Evolutionary conservation across 23 red algal species (phyloP), one percentile per base, ranked within the genome.

Genomic region (Gracilariopsis chorda): DNA sequence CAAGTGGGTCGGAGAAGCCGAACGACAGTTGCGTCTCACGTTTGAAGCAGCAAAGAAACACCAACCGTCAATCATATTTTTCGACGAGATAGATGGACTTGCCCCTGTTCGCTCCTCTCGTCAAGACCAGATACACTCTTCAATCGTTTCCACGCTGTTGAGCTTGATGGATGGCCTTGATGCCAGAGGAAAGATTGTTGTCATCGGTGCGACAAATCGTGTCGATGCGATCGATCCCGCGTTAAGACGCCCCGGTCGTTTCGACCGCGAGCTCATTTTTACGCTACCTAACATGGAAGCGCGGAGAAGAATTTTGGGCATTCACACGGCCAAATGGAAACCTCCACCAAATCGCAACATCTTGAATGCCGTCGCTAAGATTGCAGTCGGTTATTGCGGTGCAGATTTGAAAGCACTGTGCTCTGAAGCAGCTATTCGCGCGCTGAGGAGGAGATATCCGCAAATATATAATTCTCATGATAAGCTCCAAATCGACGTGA

Each of bases 1-100:
- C 51, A 99, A 99, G 61, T 99, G 97, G 97, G 97, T 99, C 7
- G 97, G 97, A 16, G 97, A 99, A 69, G 94, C 97, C 3, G 97
- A 99, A 51, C 76, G 94, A 45, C 88, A 95, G 60, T 78, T 99
- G 1, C 89, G 97, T 48, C 64, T 89, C 61, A 92, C 91, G 23
- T 99, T 99, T 92, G 93, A 94, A 29, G 94, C 88, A 40, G 97
- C 97, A 0, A 87, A 94, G 51, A 42, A 57, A 56, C 93, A 94
- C 57, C 93, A 95, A 48, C 97, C 97, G 0, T 79, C 87, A 23
- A 99, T 99, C 34, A 96, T 99, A 33, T 99, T 99, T 76, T 99
- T 99, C 65, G 97, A 99, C 53, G 97, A 99, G 63, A 96, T 99
- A 28, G 97, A 99, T 77, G 97, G 93, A 11, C 79, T 99, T 21